These are phyloP conservation scores for Podospora comata DNA, from an alignment of 495 filamentous ascomycete species.

Conservation along the genomic window DNA sequence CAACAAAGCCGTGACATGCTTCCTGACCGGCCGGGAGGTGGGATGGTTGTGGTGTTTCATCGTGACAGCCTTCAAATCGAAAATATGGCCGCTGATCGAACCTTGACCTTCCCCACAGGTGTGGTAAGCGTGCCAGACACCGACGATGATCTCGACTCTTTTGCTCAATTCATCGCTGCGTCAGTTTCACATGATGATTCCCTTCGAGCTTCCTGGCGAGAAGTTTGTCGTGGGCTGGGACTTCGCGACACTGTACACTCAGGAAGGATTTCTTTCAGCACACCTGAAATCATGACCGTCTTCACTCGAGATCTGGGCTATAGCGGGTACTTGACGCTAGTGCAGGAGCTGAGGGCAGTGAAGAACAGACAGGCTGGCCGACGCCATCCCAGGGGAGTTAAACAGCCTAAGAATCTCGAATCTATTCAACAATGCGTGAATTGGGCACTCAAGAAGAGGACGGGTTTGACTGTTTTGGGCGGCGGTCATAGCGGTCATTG, in stretches of 20 bases:
- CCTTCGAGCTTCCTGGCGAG: slow-evolving; percentile 47
- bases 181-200: slow-evolving; percentile 39
- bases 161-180: slow-evolving; percentile 54
- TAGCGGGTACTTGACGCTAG: background rate
- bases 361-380: slow-evolving; percentile 55
- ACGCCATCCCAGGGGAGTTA: slow-evolving; percentile 43
- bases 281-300: slow-evolving; percentile 50
- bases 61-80: slow-evolving; percentile 45
- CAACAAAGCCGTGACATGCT: slow-evolving; percentile 52
- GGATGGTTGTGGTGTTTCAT: slow-evolving; percentile 56
- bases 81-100: slow-evolving; percentile 52
- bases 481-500: slow-evolving; percentile 62
- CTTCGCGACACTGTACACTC: slow-evolving; percentile 40
- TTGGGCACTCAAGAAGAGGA: slow-evolving; percentile 55
- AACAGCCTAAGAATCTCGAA: slow-evolving; percentile 48
- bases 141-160: slow-evolving; percentile 50
- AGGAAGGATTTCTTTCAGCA: slow-evolving; percentile 50
- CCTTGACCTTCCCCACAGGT: slow-evolving; percentile 51
- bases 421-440: slow-evolving; percentile 56
- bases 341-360: slow-evolving; percentile 34
- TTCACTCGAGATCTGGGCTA: slow-evolving; percentile 45
- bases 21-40: slow-evolving; percentile 30
- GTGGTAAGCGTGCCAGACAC: slow-evolving; percentile 46
- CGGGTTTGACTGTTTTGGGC: slow-evolving; percentile 53
- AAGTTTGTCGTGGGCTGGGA: slow-evolving; percentile 51